phyloP scores from a whole-genome alignment of 306 rosid genomes.

The Vigna mungo region DNA sequence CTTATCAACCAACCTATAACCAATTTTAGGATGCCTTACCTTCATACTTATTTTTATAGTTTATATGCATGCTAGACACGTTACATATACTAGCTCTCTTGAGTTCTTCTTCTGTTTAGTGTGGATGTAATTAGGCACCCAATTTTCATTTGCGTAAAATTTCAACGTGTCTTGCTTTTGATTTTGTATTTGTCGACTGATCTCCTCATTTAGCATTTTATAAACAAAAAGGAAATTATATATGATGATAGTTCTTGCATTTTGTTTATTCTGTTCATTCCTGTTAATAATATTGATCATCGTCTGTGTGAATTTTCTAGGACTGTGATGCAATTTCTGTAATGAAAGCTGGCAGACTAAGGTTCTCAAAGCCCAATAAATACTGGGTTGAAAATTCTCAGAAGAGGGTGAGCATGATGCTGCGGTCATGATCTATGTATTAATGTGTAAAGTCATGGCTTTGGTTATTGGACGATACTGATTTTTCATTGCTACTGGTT shows the following conservation, averaged over 20 bases:
- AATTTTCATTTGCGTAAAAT: background rate
- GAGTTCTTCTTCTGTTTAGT: background rate
- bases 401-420: slow-evolving; percentile 73
- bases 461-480: slow-evolving; percentile 10
- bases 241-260: background rate
- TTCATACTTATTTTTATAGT: background rate
- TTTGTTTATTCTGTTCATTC: slow-evolving; percentile 10
- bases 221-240: slow-evolving; percentile 29
- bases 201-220: background rate
- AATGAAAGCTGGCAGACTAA: slow-evolving; percentile 79
- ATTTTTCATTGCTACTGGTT: slow-evolving; percentile 18
- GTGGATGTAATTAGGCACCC: background rate
- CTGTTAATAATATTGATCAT: slow-evolving; percentile 15
- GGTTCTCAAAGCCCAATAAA: slow-evolving; percentile 82
- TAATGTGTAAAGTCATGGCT: slow-evolving; percentile 27
- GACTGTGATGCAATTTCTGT: slow-evolving; percentile 78
- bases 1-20: background rate
- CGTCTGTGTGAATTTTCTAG: slow-evolving; percentile 47
- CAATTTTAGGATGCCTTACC: background rate
- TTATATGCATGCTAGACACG: background rate
- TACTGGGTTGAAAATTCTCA: slow-evolving; percentile 95
- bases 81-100: background rate
- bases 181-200: slow-evolving; percentile 7
- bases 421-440: slow-evolving; percentile 16
- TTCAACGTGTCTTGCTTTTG: slow-evolving; percentile 8